These are phyloP conservation scores for Saccharomyces pastorianus DNA, from an alignment of 1,139 yeast species.

Conservation along the genomic window DNA sequence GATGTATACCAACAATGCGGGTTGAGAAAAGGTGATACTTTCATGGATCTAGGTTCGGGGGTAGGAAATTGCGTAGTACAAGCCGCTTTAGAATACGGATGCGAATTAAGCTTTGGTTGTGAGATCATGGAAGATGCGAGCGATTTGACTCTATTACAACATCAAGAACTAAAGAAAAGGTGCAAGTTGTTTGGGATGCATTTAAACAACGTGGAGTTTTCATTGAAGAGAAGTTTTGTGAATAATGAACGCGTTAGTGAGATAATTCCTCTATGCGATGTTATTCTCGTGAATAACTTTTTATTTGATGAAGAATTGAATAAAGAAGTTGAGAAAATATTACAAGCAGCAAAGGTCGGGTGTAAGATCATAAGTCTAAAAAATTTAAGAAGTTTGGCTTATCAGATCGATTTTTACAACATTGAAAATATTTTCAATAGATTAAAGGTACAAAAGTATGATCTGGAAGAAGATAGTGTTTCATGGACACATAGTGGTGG, in stretches of 20 bases:
- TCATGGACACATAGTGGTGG: conserved; percentile 82
- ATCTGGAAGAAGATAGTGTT: conserved; percentile 64
- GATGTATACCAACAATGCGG: conserved; percentile 59
- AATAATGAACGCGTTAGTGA: conserved; percentile 49
- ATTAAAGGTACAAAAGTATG: conserved; percentile 54
- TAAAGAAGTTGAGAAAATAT: conserved; percentile 55
- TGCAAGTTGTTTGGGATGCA: conserved; percentile 56
- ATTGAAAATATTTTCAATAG: conserved; percentile 57
- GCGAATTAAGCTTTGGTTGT: conserved; percentile 70
- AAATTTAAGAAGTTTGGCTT: conserved; percentile 49
- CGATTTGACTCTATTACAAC: conserved; percentile 53
- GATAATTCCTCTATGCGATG: conserved; percentile 57
- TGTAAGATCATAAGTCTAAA: conserved; percentile 71
- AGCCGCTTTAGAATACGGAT: conserved; percentile 82
- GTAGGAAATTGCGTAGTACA: conserved; percentile 89
- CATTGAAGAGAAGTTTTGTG: conserved; percentile 64
- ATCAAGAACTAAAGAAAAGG: conserved; percentile 49
- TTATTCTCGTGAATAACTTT: conserved; percentile 73
- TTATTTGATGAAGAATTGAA: conserved; percentile 70
- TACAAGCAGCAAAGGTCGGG: conserved; percentile 61
- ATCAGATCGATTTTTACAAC: conserved; percentile 45
- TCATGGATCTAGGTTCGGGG: conserved; percentile 86
- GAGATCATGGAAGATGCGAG: conserved; percentile 85
- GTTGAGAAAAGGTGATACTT: conserved; percentile 45
- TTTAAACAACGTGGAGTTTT: conserved; percentile 49